Conservation (phyloP, 2,329 filamentous ascomycete species). For the Chrysoporthe puriensis region DNA sequence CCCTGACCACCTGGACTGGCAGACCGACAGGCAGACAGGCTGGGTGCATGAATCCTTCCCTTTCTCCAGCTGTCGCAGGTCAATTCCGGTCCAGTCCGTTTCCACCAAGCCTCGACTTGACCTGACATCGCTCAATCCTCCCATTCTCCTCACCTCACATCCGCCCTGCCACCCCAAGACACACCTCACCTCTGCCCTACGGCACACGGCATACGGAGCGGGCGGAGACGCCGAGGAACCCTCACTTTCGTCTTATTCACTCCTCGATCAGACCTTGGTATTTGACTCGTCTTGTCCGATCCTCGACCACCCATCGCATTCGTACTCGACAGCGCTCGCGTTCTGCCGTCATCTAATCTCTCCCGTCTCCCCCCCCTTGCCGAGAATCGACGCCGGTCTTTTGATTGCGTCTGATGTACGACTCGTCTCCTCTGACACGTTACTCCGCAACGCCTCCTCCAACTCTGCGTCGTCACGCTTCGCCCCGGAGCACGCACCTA, state of each 20-base stretch:
- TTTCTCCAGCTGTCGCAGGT: slow-evolving; percentile 1
- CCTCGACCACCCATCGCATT: slow-evolving; percentile 17
- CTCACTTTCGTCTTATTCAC: slow-evolving; percentile 5
- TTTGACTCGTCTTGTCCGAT: slow-evolving; percentile 10
- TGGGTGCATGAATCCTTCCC: slow-evolving; percentile 9
- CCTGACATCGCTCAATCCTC: neutral
- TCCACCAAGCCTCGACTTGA: slow-evolving; percentile 2
- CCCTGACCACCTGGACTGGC: neutral
- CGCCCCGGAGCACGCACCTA: neutral
- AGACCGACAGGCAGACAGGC: slow-evolving; percentile 2
- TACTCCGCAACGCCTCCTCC: slow-evolving; percentile 23
- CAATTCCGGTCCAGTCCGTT: slow-evolving; percentile 10
- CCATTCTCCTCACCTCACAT: slow-evolving; percentile 5
- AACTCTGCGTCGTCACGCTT: slow-evolving; percentile 13
- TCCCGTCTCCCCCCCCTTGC: slow-evolving; percentile 14
- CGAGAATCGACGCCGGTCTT: slow-evolving; percentile 14
- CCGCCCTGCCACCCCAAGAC: neutral
- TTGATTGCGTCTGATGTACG: slow-evolving; percentile 24
- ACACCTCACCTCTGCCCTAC: neutral
- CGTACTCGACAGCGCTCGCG: slow-evolving; percentile 14
- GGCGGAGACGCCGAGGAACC: slow-evolving; percentile 1
- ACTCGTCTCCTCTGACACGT: slow-evolving; percentile 21
- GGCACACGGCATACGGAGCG: slow-evolving; percentile 7
- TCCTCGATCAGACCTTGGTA: neutral
- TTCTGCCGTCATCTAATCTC: slow-evolving; percentile 21